Evolutionary conservation across 2,329 filamentous ascomycete genomes (phyloP), one percentile per base, ranked within the genome.

Genomic region (Venturia oleaginea): DNA sequence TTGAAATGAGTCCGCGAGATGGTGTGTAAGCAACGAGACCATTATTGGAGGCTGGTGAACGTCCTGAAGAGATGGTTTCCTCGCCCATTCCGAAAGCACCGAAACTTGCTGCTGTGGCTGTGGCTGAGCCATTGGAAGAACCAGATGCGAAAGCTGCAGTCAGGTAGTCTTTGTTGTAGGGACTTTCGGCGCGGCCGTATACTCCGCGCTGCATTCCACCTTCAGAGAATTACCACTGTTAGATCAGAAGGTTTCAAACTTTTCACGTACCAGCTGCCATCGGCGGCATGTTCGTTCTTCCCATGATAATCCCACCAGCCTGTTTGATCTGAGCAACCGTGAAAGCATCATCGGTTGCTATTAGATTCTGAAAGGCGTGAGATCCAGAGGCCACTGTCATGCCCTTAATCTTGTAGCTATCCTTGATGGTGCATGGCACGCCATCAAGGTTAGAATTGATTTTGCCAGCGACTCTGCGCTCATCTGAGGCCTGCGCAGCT

Each of bases 361-460:
- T 65, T 0, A 84, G 69, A 17, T 78, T 66, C 37, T 77, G 68
- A 65, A 85, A 83, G 0, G 82, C 83, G 0, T 79, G 79, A 0
- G 81, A 85, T 0, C 83, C 84, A 61, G 77, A 73, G 0, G 82
- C 81, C 1, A 81, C 79, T 0, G 78, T 83, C 76, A 85, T 78
- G 1, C 80, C 80, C 30, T 76, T 75, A 34, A 81, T 78, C 67
- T 80, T 83, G 74, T 81, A 85, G 68, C 77, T 81, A 68, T 86
- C 83, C 69, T 86, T 86, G 68, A 84, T 74, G 0, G 82, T 83
- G 65, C 78, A 85, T 0, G 83, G 82, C 7, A 86, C 83, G 1
- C 84, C 82, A 67, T 86, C 82, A 0, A 85, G 73, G 0, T 73
- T 74, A 2, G 78, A 72, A 3, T 67, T 66, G 13, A 73, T 62